These are phyloP conservation scores for Cystofilobasidium ferigula DNA, from an alignment of 768 basidiomycete genomes.

Conservation along the genomic window DNA sequence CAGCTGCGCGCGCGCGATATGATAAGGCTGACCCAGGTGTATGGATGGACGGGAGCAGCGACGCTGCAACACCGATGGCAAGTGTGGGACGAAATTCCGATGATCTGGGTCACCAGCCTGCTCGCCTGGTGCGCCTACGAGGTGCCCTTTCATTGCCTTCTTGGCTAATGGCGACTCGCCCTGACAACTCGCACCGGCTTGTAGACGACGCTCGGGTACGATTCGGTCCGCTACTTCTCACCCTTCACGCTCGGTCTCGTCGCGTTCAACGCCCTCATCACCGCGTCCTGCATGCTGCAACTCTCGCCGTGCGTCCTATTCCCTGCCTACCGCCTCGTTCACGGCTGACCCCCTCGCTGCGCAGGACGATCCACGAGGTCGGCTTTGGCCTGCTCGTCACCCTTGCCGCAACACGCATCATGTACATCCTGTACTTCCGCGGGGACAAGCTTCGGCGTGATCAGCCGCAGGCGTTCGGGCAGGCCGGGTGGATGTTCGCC, in stretches of 20 bases:
- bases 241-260: conserved; percentile 10
- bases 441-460: background rate
- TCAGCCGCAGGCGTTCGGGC: background rate
- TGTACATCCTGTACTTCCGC: conserved; percentile 5
- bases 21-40: no score
- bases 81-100: conserved; percentile 16
- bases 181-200: background rate
- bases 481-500: background rate
- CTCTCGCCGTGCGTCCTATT: background rate
- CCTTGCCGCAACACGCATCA: conserved; percentile 5
- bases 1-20: no score
- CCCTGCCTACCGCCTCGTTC: background rate
- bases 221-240: background rate
- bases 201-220: conserved; percentile 17
- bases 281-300: background rate
- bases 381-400: conserved; percentile 21
- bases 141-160: background rate
- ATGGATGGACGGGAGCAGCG: no score
- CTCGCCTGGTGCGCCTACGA: conserved; percentile 13
- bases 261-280: conserved; percentile 17
- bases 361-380: conserved; percentile 18
- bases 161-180: background rate
- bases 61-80: conserved; percentile 8
- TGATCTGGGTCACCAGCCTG: conserved; percentile 5
- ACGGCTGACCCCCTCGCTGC: background rate